Evolutionary conservation across 1,139 yeast genomes (phyloP).

Genomic region (Scheffersomyces quercinus): DNA sequence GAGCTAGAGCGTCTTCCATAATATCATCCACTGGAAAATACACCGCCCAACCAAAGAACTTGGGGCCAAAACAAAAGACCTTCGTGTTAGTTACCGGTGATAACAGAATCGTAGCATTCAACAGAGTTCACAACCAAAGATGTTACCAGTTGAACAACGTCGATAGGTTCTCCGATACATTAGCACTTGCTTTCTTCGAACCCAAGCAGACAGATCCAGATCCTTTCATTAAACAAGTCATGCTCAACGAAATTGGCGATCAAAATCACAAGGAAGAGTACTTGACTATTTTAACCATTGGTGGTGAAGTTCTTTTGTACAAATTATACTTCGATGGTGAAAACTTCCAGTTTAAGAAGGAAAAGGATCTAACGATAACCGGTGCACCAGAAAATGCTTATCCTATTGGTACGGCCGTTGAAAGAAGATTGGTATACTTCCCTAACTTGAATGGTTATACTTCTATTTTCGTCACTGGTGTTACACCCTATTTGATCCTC

Average conservation of each 20-base stretch:
- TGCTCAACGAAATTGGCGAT: conserved; percentile 69
- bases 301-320: conserved; percentile 76
- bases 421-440: conserved; percentile 65
- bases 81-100: conserved; percentile 77
- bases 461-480: conserved; percentile 73
- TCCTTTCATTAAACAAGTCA: conserved; percentile 72
- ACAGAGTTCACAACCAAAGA: conserved; percentile 62
- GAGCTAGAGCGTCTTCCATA: conserved; percentile 22
- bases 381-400: conserved; percentile 82
- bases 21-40: conserved; percentile 11
- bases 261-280: conserved; percentile 53
- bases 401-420: conserved; percentile 66
- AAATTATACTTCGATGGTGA: conserved; percentile 56
- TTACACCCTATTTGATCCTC: conserved; percentile 65
- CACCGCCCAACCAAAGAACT: conserved; percentile 10
- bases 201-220: conserved; percentile 65
- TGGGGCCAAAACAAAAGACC: conserved; percentile 45
- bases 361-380: conserved; percentile 49
- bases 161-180: conserved; percentile 54
- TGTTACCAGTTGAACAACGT: conserved; percentile 66
- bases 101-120: conserved; percentile 67
- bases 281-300: conserved; percentile 69
- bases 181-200: conserved; percentile 58
- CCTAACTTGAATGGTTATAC: conserved; percentile 59
- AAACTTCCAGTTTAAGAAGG: conserved; percentile 49